Conservation (phyloP, 805 yeast genomes). For the Suhomyces xylopsoci region DNA sequence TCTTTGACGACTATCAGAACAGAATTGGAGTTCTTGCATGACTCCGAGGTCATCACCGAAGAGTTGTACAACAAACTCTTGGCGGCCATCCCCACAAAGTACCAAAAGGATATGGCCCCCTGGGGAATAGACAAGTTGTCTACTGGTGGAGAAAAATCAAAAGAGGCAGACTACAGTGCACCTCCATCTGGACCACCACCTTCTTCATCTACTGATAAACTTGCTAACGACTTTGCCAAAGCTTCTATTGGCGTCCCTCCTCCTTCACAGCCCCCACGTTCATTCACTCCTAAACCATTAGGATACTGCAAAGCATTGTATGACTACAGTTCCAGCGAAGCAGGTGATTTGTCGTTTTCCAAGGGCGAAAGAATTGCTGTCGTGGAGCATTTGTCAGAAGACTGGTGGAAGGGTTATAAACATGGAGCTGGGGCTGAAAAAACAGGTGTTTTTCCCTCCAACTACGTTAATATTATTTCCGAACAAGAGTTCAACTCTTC, state of each 20-base stretch:
- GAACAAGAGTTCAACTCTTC: conserved; percentile 26
- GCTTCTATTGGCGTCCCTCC: conserved; percentile 16
- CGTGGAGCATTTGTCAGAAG: conserved; percentile 68
- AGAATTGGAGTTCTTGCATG: conserved; percentile 76
- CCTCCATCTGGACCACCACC: conserved; percentile 8
- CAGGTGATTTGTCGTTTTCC: conserved; percentile 64
- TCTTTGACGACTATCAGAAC: conserved; percentile 71
- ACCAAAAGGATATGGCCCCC: conserved; percentile 49
- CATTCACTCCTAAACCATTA: conserved; percentile 19
- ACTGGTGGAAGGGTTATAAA: conserved; percentile 86
- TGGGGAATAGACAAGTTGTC: conserved; percentile 39
- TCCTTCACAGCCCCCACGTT: conserved; percentile 17
- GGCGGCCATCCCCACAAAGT: conserved; percentile 54
- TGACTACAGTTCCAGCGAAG: conserved; percentile 70
- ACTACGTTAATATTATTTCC: conserved; percentile 59
- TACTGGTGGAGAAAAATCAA: conserved; percentile 1
- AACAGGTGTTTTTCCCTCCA: conserved; percentile 86
- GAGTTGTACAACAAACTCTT: conserved; percentile 51
- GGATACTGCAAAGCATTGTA: conserved; percentile 63
- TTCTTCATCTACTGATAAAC: conserved; percentile 13
- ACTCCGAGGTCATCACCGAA: conserved; percentile 67
- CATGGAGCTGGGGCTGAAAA: conserved; percentile 35
- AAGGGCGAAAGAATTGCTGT: conserved; percentile 71
- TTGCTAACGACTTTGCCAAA: conserved; percentile 10
- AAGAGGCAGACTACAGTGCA: conserved; percentile 4